A percentile compares a stretch with the other conserved stretches of the same genome.
These are phyloP conservation scores for Candida cerambycidarum DNA, from an alignment of 805 yeast species.

Conservation along the genomic window DNA sequence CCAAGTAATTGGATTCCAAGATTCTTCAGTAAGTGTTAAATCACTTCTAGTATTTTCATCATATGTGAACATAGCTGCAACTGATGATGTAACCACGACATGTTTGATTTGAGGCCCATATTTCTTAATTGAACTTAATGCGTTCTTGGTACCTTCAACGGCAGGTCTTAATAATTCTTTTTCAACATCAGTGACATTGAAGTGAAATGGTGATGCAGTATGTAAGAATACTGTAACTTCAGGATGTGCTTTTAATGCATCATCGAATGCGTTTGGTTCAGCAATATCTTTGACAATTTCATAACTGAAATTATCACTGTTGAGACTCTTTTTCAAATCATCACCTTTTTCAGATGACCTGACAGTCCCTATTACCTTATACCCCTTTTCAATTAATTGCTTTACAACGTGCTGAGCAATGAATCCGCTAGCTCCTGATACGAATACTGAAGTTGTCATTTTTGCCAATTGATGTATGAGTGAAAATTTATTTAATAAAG, in stretches of 20 bases:
- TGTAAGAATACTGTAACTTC: constrained; percentile 57
- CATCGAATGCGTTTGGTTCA: constrained; percentile 45
- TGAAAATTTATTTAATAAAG: not conserved
- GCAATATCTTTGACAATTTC: constrained; percentile 51
- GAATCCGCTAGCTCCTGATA: constrained; percentile 55
- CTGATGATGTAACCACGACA: constrained; percentile 52
- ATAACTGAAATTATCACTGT: constrained; percentile 34
- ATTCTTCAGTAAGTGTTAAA: constrained; percentile 13
- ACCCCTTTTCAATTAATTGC: constrained; percentile 36
- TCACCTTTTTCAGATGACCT: constrained; percentile 26
- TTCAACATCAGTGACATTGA: constrained; percentile 44
- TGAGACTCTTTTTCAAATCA: constrained; percentile 28
- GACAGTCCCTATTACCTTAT: constrained; percentile 37
- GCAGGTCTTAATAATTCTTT: constrained; percentile 58
- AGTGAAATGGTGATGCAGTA: constrained; percentile 60
- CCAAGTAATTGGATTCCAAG: constrained; percentile 56
- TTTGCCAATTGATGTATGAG: not conserved
- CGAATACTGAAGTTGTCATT: constrained; percentile 28
- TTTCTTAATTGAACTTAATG: constrained; percentile 49
- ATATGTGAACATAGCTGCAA: constrained; percentile 42
- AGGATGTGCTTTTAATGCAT: constrained; percentile 44
- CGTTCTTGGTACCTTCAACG: constrained; percentile 51
- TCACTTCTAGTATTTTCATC: constrained; percentile 9
- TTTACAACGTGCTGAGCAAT: constrained; percentile 50
- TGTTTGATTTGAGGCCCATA: constrained; percentile 41